A percentile compares a stretch with the other conserved stretches of the same genome.
Conservation (phyloP, 495 filamentous ascomycete species). For the Friedmanniomyces endolithicus region DNA sequence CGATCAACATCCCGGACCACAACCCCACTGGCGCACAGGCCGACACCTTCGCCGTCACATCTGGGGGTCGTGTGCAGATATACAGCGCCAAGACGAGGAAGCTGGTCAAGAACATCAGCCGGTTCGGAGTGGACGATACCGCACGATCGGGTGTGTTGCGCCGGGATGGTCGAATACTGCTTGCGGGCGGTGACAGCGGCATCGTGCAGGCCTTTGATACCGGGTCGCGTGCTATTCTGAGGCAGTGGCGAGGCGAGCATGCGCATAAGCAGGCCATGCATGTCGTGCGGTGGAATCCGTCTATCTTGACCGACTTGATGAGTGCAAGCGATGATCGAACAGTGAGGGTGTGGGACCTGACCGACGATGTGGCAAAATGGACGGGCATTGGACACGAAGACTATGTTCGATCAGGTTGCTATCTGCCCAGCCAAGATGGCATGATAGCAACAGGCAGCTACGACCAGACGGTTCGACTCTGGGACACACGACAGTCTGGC, state of each 20-base stretch:
- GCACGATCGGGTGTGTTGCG: slow-evolving; percentile 78
- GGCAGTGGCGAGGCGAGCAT: slow-evolving; percentile 60
- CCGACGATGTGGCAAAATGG: slow-evolving; percentile 57
- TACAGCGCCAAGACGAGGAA: slow-evolving; percentile 82
- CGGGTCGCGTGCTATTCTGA: slow-evolving; percentile 74
- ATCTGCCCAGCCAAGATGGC: slow-evolving; percentile 67
- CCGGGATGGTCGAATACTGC: slow-evolving; percentile 74
- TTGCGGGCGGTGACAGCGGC: slow-evolving; percentile 82
- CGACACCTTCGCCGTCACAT: slow-evolving; percentile 85
- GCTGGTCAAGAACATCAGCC: slow-evolving; percentile 76
- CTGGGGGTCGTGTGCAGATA: slow-evolving; percentile 80
- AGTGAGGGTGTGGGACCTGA: slow-evolving; percentile 86
- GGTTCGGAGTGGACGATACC: slow-evolving; percentile 63
- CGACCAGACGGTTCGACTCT: slow-evolving; percentile 83
- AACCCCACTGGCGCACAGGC: slow-evolving; percentile 34
- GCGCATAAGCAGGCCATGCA: slow-evolving; percentile 93
- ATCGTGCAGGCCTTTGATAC: slow-evolving; percentile 91
- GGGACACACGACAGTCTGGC: slow-evolving; percentile 67
- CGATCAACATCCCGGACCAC: slow-evolving; percentile 67
- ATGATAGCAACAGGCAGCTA: slow-evolving; percentile 80
- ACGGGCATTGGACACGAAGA: slow-evolving; percentile 83
- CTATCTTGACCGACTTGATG: slow-evolving; percentile 72
- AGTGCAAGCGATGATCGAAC: slow-evolving; percentile 81
- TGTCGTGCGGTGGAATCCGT: slow-evolving; percentile 76
- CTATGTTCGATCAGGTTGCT: slow-evolving; percentile 77